phyloP scores from a whole-genome alignment of 202 grass and related monocot genomes.

The Schoenoplectus triqueter region DNA sequence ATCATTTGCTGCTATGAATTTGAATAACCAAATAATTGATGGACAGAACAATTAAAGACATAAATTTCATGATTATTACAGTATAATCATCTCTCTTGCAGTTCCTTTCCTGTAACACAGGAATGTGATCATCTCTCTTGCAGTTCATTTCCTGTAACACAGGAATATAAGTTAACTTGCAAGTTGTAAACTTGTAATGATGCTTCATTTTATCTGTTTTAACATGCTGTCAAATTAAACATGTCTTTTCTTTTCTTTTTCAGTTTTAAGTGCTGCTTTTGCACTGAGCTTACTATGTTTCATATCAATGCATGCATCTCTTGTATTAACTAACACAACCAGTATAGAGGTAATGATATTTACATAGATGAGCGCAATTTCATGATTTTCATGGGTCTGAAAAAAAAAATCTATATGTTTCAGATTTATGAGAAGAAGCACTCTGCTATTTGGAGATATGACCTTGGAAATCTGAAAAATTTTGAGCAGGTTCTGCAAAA shows the following conservation, averaged over 20 bases:
- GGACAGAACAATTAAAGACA: background rate
- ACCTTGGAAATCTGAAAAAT: slow-evolving; percentile 81
- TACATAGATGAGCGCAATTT: background rate
- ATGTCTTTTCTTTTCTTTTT: slow-evolving; percentile 31
- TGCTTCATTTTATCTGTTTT: slow-evolving; percentile 36
- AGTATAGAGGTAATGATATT: slow-evolving; percentile 74
- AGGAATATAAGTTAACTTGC: background rate
- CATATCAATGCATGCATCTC: slow-evolving; percentile 65
- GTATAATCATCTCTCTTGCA: too few species aligned
- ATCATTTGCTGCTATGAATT: background rate
- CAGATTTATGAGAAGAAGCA: slow-evolving; percentile 78
- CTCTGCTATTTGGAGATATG: slow-evolving; percentile 64
- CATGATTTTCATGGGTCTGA: slow-evolving; percentile 21
- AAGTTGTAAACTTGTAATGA: background rate
- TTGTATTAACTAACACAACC: slow-evolving; percentile 70
- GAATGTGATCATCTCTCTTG: too few species aligned
- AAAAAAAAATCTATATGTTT: slow-evolving; percentile 30
- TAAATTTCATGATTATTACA: background rate
- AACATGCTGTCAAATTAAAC: slow-evolving; percentile 25
- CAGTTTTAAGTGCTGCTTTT: slow-evolving; percentile 94
- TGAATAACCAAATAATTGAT: background rate
- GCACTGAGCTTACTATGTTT: slow-evolving; percentile 83
- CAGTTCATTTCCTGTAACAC: background rate
- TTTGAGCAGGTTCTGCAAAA: slow-evolving; percentile 64
- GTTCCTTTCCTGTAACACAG: too few species aligned